Conservation (phyloP, 106 monocot genomes). For the Platanthera guangdongensis region DNA sequence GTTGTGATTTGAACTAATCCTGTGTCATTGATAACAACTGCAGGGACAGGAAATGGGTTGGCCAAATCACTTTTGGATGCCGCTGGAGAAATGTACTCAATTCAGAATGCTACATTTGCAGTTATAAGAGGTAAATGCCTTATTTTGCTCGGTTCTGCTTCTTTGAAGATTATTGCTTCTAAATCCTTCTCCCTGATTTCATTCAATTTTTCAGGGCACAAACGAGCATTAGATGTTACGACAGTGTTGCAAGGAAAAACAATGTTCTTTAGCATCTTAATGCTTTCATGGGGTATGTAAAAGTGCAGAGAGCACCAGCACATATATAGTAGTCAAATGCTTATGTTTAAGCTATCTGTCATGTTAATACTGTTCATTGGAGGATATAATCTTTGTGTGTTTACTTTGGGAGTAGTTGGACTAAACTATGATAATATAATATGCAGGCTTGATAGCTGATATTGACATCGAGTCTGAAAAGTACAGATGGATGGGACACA, state of each 20-base stretch:
- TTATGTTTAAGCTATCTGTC: neutral
- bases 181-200: neutral
- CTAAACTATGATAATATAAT: neutral
- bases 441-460: constrained; percentile 68
- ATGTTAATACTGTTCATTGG: neutral
- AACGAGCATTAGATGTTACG: constrained; percentile 65
- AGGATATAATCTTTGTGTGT: neutral
- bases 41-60: constrained; percentile 97
- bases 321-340: constrained; percentile 7
- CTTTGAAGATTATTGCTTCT: neutral
- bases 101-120: constrained; percentile 58
- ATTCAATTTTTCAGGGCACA: constrained; percentile 42
- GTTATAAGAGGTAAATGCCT: constrained; percentile 61
- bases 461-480: constrained; percentile 87
- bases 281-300: constrained; percentile 89
- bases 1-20: neutral
- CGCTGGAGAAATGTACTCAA: constrained; percentile 45
- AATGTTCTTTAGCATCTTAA: constrained; percentile 81
- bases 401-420: neutral
- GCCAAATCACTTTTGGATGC: constrained; percentile 64
- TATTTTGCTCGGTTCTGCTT: neutral
- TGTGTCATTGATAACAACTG: neutral
- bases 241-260: constrained; percentile 64
- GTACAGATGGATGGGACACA: constrained; percentile 83
- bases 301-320: neutral